Percentiles rank a stretch among this genome's conserved stretches.
phyloP scores from a whole-genome alignment of 2,329 filamentous ascomycete genomes.

The Arthroderma sp. region DNA sequence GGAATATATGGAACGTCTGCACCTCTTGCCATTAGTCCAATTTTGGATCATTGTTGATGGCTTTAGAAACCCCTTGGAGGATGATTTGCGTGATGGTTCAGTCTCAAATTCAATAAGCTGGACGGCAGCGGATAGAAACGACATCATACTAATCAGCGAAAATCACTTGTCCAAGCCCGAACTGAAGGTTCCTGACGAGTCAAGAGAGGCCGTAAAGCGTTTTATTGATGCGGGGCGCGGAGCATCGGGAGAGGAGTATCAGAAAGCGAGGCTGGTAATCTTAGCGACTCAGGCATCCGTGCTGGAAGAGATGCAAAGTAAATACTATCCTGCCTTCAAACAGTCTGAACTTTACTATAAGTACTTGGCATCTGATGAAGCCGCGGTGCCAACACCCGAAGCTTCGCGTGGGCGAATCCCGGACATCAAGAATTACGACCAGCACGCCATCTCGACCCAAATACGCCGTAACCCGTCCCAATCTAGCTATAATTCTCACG shows the following conservation, averaged over 20 bases:
- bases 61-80: constrained; percentile 84
- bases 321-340: constrained; percentile 74
- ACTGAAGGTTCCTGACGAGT: constrained; percentile 59
- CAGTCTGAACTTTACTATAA: constrained; percentile 93
- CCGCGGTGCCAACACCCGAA: constrained; percentile 15
- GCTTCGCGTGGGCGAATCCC: constrained; percentile 11
- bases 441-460: constrained; percentile 29
- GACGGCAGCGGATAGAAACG: constrained; percentile 71
- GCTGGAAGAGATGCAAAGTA: constrained; percentile 69
- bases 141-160: constrained; percentile 83
- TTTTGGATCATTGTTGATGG: constrained; percentile 98
- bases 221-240: constrained; percentile 67
- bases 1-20: constrained; percentile 96
- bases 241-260: constrained; percentile 70
- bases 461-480: constrained; percentile 37
- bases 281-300: constrained; percentile 69
- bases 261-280: constrained; percentile 66
- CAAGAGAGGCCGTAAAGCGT: constrained; percentile 54
- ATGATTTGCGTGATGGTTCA: constrained; percentile 60
- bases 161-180: constrained; percentile 74
- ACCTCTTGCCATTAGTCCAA: constrained; percentile 77
- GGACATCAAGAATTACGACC: constrained; percentile 18
- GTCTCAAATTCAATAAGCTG: constrained; percentile 53
- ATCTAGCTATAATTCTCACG: constrained; percentile 31
- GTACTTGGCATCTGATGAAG: constrained; percentile 77